These are phyloP conservation scores for Conticribra weissflogii DNA, from an alignment of 108 stramenopile species.

Conservation along the genomic window DNA sequence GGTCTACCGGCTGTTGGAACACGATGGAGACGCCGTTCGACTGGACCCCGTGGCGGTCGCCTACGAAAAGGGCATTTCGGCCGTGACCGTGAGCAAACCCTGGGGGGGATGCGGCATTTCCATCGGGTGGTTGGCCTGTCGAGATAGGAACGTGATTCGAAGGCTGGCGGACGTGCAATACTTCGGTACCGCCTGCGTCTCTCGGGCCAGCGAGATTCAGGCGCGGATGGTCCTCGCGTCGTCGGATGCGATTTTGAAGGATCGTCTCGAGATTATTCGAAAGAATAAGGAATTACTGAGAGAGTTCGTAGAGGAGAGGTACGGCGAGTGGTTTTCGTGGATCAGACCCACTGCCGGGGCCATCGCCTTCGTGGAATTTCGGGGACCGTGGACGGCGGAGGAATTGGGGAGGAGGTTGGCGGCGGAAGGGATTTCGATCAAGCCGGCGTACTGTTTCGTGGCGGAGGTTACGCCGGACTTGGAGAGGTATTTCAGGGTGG, in stretches of 20 bases:
- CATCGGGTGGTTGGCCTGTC: constrained; percentile 76
- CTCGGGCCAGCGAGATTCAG: constrained; percentile 74
- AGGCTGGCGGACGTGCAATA: constrained; percentile 63
- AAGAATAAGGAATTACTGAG: constrained; percentile 57
- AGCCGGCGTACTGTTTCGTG: constrained; percentile 78
- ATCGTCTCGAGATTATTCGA: constrained; percentile 53
- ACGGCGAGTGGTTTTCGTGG: constrained; percentile 64
- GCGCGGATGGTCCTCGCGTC: constrained; percentile 69
- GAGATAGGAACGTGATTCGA: constrained; percentile 51
- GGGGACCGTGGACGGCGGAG: constrained; percentile 62
- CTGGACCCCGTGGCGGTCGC: constrained; percentile 71
- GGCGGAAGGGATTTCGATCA: constrained; percentile 62
- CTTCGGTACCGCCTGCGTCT: constrained; percentile 77
- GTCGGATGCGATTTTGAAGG: constrained; percentile 53
- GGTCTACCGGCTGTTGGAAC: constrained; percentile 80
- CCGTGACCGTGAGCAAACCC: constrained; percentile 76
- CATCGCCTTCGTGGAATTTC: constrained; percentile 73
- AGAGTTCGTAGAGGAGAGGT: constrained; percentile 54
- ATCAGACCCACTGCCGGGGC: constrained; percentile 71
- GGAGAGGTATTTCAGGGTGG: constrained; percentile 69
- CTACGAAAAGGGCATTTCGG: constrained; percentile 64
- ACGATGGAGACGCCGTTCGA: constrained; percentile 43
- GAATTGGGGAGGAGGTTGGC: constrained; percentile 63
- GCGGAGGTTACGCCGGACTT: constrained; percentile 15
- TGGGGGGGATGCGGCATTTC: constrained; percentile 84